Evolutionary conservation across 805 yeast species (phyloP), one percentile per base, ranked within the genome.

Genomic region (Cyberlindnera mrakii): DNA sequence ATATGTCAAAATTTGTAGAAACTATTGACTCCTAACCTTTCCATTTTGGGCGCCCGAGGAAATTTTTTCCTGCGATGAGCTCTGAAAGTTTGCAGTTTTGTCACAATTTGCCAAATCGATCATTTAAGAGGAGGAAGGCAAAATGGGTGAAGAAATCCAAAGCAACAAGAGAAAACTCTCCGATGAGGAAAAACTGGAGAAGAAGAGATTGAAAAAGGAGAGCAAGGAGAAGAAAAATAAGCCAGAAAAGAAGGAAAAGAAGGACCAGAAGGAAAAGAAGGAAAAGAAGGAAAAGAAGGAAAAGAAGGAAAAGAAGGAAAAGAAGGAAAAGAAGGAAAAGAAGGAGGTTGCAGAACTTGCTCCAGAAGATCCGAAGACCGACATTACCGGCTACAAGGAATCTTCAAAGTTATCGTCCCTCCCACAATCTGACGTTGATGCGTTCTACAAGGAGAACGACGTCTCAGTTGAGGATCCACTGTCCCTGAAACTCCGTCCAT

Each of bases 401-500:
- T 66, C 69, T 13, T 54, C 62, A 14, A 65, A 66, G 14, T 61
- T 74, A 40, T 49, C 71, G 14, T 49, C 60, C 16, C 58, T 71
- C 34, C 68, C 82, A 6, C 75, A 75, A 50, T 58, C 73, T 6
- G 87, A 80, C 8, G 66, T 85, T 44, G 81, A 78, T 38, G 64
- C 68, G 7, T 93, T 85, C 59, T 70, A 81, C 50, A 62, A 70
- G 42, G 78, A 74, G 23, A 86, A 90, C 62, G 91, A 85, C 52
- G 90, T 89, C 39, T 73, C 83, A 14, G 75, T 90, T 40, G 95
- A 86, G 50, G 95, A 86, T 58, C 80, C 85, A 29, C 37, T 46
- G 13, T 60, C 69, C 31, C 54, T 66, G n/a, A 61, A 70, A 16
- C 60, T 84, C 40, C 74, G 80, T 48, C 98, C 98, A 9, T 65